These are phyloP conservation scores for Globisporangium camurandrum DNA, from an alignment of 352 stramenopile genomes.

Conservation along the genomic window DNA sequence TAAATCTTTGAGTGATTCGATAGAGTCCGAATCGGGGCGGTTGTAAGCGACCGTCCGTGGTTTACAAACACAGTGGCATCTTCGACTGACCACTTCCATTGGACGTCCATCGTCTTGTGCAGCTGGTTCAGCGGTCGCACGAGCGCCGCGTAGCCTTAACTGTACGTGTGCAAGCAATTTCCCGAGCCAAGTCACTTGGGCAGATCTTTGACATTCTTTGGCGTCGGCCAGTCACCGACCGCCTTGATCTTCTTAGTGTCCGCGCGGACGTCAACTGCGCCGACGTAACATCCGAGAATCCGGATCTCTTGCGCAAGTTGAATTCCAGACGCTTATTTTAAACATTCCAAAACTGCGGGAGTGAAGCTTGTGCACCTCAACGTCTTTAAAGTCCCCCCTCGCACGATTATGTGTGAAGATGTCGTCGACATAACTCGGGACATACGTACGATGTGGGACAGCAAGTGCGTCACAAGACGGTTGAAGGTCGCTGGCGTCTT, in stretches of 20 bases:
- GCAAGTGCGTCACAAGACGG: constrained; percentile 14
- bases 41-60: constrained; percentile 2
- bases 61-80: not conserved
- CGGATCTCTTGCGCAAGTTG: not conserved
- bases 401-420: not conserved
- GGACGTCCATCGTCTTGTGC: constrained; percentile 4
- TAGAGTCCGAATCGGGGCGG: too few relatives aligned
- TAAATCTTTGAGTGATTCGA: not conserved
- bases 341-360: not conserved
- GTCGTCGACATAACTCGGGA: not conserved
- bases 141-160: not conserved
- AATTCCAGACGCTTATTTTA: not conserved
- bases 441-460: not conserved
- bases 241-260: constrained; percentile 15
- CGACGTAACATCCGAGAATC: not conserved
- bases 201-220: not conserved
- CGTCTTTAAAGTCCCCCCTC: not conserved
- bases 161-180: constrained; percentile 12
- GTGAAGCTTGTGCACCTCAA: not conserved
- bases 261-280: not conserved
- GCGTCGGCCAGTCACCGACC: constrained; percentile 9
- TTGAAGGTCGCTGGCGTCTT: constrained; percentile 16
- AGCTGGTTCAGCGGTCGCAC: not conserved
- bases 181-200: constrained; percentile 4
- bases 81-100: not conserved